These are phyloP conservation scores for Artomyces pyxidatus DNA, from an alignment of 768 basidiomycete species.

Conservation along the genomic window DNA sequence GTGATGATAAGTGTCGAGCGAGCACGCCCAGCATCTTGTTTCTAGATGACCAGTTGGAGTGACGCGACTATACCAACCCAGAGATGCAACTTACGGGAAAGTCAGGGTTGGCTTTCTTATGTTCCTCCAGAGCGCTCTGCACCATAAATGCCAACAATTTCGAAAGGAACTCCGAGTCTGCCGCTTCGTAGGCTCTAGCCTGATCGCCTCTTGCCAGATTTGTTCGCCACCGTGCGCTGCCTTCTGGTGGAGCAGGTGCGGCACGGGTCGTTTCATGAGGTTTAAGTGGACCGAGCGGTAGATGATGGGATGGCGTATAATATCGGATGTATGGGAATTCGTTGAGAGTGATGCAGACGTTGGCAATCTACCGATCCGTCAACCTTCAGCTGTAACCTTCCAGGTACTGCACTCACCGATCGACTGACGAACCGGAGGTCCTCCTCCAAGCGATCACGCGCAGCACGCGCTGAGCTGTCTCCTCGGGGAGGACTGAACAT, in stretches of 20 bases:
- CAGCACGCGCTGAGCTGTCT: constrained; percentile 54
- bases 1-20: constrained; percentile 83
- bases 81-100: constrained; percentile 60
- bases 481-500: constrained; percentile 80
- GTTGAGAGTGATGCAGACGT: constrained; percentile 81
- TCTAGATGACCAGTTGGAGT: constrained; percentile 16
- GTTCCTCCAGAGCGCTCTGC: constrained; percentile 76
- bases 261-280: constrained; percentile 57
- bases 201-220: constrained; percentile 69
- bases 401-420: constrained; percentile 43
- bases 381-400: no score
- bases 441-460: constrained; percentile 76
- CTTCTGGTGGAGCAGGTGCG: constrained; percentile 53
- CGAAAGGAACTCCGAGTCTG: constrained; percentile 69
- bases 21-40: constrained; percentile 41
- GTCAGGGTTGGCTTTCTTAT: constrained; percentile 78
- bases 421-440: constrained; percentile 74
- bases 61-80: neutral
- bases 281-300: constrained; percentile 78
- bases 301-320: constrained; percentile 77
- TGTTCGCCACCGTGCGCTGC: constrained; percentile 67
- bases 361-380: constrained; percentile 66
- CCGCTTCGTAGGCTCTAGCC: constrained; percentile 59
- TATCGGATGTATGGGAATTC: constrained; percentile 93
- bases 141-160: constrained; percentile 82